These are phyloP conservation scores for Boletus reticuloceps DNA, from an alignment of 768 basidiomycete species.

Conservation along the genomic window DNA sequence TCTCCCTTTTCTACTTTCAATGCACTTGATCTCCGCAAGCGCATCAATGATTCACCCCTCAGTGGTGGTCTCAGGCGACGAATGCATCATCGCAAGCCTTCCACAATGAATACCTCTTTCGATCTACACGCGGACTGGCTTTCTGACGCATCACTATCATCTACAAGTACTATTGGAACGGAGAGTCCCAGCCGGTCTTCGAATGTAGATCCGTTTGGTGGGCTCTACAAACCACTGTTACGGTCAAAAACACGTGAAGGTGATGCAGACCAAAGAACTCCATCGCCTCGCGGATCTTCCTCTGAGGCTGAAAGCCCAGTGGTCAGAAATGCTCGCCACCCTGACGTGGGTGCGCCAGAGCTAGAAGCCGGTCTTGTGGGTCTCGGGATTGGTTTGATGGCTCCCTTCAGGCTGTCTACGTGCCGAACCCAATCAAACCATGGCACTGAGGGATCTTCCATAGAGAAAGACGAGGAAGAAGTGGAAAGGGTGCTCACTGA, in stretches of 20 bases:
- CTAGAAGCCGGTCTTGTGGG: conserved; percentile 38
- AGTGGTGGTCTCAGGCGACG: conserved; percentile 31
- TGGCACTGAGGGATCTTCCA: conserved; percentile 4
- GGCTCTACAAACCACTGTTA: conserved; percentile 39
- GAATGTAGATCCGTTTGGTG: conserved; percentile 46
- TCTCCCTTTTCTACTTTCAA: conserved; percentile 32
- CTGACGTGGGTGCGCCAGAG: conserved; percentile 21
- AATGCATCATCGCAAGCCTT: conserved; percentile 26
- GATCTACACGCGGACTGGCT: conserved; percentile 29
- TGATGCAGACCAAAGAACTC: conserved; percentile 9
- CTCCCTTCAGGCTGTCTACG: conserved; percentile 50
- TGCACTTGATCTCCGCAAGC: conserved; percentile 34
- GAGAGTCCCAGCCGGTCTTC: conserved; percentile 28
- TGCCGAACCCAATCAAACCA: conserved; percentile 30
- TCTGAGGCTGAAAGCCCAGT: conserved; percentile 53
- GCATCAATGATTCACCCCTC: conserved; percentile 49
- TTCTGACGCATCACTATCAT: conserved; percentile 31
- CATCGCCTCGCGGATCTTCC: conserved; percentile 21
- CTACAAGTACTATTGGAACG: conserved; percentile 16
- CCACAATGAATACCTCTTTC: conserved; percentile 26
- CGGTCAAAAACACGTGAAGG: conserved; percentile 10
- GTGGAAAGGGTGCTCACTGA: conserved; percentile 30
- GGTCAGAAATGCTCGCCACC: conserved; percentile 26
- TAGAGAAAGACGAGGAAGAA: conserved; percentile 34
- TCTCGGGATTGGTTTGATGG: conserved; percentile 44